Base-by-base conservation (phyloP, 208 protist species). In the Crithidia brevicula region DNA sequence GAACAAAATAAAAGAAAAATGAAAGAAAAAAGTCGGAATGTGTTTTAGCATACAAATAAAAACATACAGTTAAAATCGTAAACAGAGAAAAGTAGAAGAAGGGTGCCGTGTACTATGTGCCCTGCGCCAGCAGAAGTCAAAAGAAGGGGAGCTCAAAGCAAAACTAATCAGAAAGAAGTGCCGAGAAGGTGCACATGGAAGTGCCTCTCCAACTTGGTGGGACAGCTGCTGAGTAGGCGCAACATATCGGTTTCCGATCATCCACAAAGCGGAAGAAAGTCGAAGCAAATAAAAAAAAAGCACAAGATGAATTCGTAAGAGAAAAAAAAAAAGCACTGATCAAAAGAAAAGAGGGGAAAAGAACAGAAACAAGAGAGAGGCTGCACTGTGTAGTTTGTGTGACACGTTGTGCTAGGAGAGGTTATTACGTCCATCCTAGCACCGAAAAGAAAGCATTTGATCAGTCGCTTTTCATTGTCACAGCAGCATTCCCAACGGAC, bases 151-250 rank as follows among this genome's bases (percentile, higher is more conserved):
- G 46, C 15, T 52, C 20, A 52, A 4, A n/a, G 43, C 5, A 47
- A 47, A n/a, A n/a, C n/a, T n/a, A n/a, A n/a, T n/a, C n/a, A n/a
- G n/a, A n/a, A n/a, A n/a, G n/a, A n/a, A n/a, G n/a, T n/a, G n/a
- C n/a, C 43, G 15, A 23, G 43, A 47, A 20, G 18, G 28, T 16
- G 50, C 50, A 54, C 50, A 36, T 36, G 50, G 50, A 54, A 54
- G 50, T 54, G 28, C 50, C 28, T 54, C 50, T 31, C 50, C 9
- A 22, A 9, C 10, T 16, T 25, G 18, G 50, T 25, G 10, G 13
- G 15, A 40, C 15, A 36, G 50, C 13, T 31, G 50, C 4, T 36
- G 50, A 13, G 13, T 4, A 15, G 28, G 43, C 4, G 22, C 22
- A 15, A 36, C 50, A 3, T 4, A 5, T 38, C 7, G 50, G 50